These are phyloP conservation scores for Cruciata laevipes DNA, from an alignment of 257 asterid species.

Conservation along the genomic window DNA sequence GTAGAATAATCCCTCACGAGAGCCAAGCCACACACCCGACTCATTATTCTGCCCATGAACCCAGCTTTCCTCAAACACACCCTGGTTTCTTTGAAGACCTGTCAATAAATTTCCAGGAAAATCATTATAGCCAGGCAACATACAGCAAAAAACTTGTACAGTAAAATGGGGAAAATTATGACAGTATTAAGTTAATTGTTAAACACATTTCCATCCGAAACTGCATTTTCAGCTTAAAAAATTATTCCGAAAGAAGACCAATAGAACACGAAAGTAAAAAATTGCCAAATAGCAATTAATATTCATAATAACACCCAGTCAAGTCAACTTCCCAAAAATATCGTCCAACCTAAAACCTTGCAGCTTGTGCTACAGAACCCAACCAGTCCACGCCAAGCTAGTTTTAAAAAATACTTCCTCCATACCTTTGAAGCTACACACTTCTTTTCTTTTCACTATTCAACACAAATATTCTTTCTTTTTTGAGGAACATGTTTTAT, in stretches of 20 bases:
- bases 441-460: not conserved
- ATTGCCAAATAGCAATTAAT: not conserved
- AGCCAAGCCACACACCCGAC: conserved; percentile 27
- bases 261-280: no score
- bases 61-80: not conserved
- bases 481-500: no score
- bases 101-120: not conserved
- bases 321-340: not conserved
- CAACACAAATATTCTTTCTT: no score
- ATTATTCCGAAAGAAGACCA: no score
- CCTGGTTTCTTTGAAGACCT: not conserved
- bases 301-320: not conserved
- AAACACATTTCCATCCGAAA: not conserved
- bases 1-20: conserved; percentile 21
- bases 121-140: not conserved
- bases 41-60: conserved; percentile 9
- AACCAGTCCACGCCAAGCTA: not conserved
- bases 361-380: no score
- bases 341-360: no score
- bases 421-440: not conserved
- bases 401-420: not conserved
- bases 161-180: not conserved
- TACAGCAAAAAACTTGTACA: not conserved
- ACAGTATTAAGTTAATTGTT: not conserved
- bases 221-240: not conserved